Evolutionary conservation across 2,329 filamentous ascomycete species (phyloP), one percentile per base, ranked within the genome.

Genomic region (Penicillium frequentans): DNA sequence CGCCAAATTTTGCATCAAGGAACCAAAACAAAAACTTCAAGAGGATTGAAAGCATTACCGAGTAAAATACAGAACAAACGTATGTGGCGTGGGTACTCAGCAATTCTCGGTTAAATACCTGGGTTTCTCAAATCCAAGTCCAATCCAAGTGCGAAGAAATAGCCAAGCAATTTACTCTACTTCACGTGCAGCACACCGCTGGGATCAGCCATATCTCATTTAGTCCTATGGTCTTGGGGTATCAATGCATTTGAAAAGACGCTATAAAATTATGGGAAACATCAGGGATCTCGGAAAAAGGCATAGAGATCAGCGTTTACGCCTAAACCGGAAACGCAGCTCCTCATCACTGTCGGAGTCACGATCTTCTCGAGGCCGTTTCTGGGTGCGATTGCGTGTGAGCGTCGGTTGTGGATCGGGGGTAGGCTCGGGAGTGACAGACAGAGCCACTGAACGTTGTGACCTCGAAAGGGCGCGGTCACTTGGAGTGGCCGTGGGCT

Each of bases 291-390:
- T 24, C 3, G 35, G 13, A n/a, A 13, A 23, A 23, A n/a, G 24
- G 10, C 26, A 19, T 31, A 9, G 13, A 49, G 2, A 23, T 55
- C 65, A 68, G 5, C 75, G 74, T 65, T 77, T 77, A 58, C 80
- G 74, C 62, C 79, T 78, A 62, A 86, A 85, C 54, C 81, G 77
- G 63, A 84, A 84, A 31, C 81, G 81, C 56, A 80, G 73, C 60
- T 81, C 82, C 64, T 85, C 83, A 27, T 84, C 84, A 65, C 84
- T 83, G 45, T 84, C 84, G 43, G 80, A 82, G 33, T 82, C 81
- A 7, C 74, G 68, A 51, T 68, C 64, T 62, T 69, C 68, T 61
- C 72, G 75, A 52, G 49, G 55, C 58, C 73, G 72, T 64, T 74
- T 76, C 48, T 66, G 70, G 51, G 60, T 70, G 46, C 55, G 60